A percentile compares a stretch with the other conserved stretches of the same genome.
phyloP scores from a whole-genome alignment of 2,329 filamentous ascomycete species.

The Beauveria bassiana region DNA sequence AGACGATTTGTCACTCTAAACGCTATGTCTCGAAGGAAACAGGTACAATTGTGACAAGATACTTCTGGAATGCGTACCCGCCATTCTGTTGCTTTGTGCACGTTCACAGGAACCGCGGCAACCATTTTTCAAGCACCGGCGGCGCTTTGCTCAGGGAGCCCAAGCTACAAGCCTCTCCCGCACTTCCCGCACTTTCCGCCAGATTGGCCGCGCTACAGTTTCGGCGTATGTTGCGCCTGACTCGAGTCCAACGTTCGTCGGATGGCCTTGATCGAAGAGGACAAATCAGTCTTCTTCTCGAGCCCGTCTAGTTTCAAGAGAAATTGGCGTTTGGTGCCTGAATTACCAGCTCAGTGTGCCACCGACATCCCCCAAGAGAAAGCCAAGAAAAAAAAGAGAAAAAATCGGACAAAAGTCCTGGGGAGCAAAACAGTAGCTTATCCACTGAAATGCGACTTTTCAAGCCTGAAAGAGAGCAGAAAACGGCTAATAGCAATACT shows the following conservation, averaged over 20 bases:
- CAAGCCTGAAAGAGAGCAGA: background rate
- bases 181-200: background rate
- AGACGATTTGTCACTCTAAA: background rate
- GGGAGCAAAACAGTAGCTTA: background rate
- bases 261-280: background rate
- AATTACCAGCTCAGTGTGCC: background rate
- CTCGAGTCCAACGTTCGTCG: background rate
- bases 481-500: background rate
- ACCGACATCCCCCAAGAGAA: background rate
- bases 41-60: background rate
- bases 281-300: background rate
- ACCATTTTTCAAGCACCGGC: background rate
- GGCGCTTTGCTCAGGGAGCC: no score
- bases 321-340: background rate
- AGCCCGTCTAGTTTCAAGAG: background rate
- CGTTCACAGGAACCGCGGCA: background rate
- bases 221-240: background rate
- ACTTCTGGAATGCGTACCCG: background rate
- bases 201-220: background rate
- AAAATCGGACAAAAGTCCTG: background rate
- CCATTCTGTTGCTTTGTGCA: background rate
- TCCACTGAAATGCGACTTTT: background rate
- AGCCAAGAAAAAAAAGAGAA: background rate
- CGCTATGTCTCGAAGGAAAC: background rate
- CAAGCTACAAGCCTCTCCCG: no score